Evolutionary conservation across 2,329 filamentous ascomycete genomes (phyloP).

Genomic region (Leptographium procerum): DNA sequence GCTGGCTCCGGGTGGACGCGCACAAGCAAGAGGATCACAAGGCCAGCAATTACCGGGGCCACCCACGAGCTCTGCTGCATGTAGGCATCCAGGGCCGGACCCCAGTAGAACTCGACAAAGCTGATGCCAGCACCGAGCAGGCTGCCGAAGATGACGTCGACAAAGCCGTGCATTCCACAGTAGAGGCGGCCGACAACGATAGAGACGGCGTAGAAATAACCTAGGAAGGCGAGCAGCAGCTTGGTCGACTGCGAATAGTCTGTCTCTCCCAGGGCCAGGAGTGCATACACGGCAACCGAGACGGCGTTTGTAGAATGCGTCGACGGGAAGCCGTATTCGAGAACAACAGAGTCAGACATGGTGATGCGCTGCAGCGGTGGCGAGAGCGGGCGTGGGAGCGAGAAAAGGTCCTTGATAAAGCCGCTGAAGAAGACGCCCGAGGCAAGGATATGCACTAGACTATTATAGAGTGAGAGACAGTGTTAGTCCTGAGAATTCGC

Average conservation of each 20-base stretch:
- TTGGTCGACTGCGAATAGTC: constrained; percentile 47
- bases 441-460: constrained; percentile 64
- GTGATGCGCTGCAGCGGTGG: constrained; percentile 89
- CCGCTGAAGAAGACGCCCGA: constrained; percentile 78
- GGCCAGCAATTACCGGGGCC: constrained; percentile 51
- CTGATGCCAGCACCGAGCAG: constrained; percentile 59
- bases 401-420: constrained; percentile 88
- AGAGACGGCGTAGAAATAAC: constrained; percentile 77
- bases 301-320: constrained; percentile 96
- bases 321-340: constrained; percentile 95
- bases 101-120: constrained; percentile 48
- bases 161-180: constrained; percentile 97
- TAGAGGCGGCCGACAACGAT: constrained; percentile 88
- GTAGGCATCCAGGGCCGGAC: constrained; percentile 55
- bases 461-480: constrained; percentile 22
- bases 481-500: background rate
- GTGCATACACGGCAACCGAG: constrained; percentile 70
- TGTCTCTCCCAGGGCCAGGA: constrained; percentile 60
- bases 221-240: constrained; percentile 51
- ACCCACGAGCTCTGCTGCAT: constrained; percentile 53
- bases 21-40: constrained; percentile 64
- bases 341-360: constrained; percentile 88
- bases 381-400: constrained; percentile 80
- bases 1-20: constrained; percentile 90
- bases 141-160: constrained; percentile 78